Evolutionary conservation across 2,329 filamentous ascomycete genomes (phyloP).

Genomic region (Epichloe sylvatica): DNA sequence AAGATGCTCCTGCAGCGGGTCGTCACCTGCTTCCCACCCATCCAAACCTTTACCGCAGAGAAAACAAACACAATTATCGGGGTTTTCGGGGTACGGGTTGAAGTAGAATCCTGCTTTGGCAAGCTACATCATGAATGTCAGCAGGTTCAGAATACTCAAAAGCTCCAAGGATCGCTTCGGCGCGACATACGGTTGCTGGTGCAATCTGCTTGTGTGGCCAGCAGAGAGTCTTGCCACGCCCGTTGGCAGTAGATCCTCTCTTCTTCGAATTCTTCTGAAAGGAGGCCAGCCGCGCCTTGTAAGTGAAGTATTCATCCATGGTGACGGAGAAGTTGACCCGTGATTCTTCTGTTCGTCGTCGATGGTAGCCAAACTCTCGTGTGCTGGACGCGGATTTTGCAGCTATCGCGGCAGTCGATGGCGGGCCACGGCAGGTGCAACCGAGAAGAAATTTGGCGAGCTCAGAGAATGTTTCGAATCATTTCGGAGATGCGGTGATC

Average conservation of each 20-base stretch:
- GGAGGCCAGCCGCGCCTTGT: slow-evolving; percentile 64
- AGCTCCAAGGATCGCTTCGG: neutral
- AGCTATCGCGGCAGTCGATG: neutral
- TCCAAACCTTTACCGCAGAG: slow-evolving; percentile 72
- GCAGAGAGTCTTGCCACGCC: slow-evolving; percentile 38
- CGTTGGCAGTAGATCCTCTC: slow-evolving; percentile 50
- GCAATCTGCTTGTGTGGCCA: slow-evolving; percentile 58
- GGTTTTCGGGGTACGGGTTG: slow-evolving; percentile 56
- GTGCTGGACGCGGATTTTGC: neutral
- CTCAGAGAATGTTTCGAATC: neutral
- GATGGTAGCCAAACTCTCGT: neutral
- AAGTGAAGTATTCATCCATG: slow-evolving; percentile 39
- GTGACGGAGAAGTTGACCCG: slow-evolving; percentile 3
- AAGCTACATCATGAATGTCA: slow-evolving; percentile 42
- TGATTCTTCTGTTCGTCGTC: neutral
- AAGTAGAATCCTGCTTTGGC: slow-evolving; percentile 88
- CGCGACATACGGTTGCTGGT: slow-evolving; percentile 16
- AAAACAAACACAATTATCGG: slow-evolving; percentile 85
- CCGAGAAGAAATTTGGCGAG: neutral
- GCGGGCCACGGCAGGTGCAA: neutral
- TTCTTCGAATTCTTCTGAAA: slow-evolving; percentile 60
- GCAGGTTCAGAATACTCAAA: neutral
- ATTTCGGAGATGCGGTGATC: neutral
- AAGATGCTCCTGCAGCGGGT: slow-evolving; percentile 72
- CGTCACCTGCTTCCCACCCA: slow-evolving; percentile 81